Percentiles rank a stretch among this genome's conserved stretches.
These are phyloP conservation scores for Phytophthora crassamura DNA, from an alignment of 352 stramenopile species.

Conservation along the genomic window DNA sequence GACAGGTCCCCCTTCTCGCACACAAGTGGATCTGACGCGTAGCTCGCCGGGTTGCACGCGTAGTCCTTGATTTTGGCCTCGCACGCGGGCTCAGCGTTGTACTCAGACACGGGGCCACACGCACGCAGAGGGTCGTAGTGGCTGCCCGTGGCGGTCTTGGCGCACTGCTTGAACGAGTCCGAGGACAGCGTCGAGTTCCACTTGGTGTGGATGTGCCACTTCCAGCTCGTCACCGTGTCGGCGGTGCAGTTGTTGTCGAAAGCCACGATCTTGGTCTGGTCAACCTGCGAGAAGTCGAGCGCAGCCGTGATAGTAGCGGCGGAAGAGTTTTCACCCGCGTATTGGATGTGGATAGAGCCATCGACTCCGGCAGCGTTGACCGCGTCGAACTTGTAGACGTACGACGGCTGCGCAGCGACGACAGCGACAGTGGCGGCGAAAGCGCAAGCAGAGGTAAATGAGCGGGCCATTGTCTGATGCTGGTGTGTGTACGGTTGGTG, in stretches of 20 bases:
- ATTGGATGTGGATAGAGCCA: slow-evolving; percentile 12
- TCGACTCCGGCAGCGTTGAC: slow-evolving; percentile 7
- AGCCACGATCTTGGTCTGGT: slow-evolving; percentile 7
- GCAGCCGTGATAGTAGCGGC: slow-evolving; percentile 15
- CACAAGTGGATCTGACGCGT: slow-evolving; percentile 29
- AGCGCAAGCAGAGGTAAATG: slow-evolving; percentile 11
- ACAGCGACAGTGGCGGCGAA: slow-evolving; percentile 16
- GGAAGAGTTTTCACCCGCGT: slow-evolving; percentile 2
- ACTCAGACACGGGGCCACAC: slow-evolving; percentile 54
- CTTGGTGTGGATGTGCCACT: slow-evolving; percentile 57
- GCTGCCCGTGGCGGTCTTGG: slow-evolving; percentile 37
- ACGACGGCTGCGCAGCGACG: slow-evolving; percentile 26
- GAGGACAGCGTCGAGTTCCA: slow-evolving; percentile 40
- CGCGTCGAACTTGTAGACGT: slow-evolving; percentile 23
- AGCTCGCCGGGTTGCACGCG: slow-evolving; percentile 41
- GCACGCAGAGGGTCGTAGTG: slow-evolving; percentile 54
- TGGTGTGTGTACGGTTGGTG: neutral
- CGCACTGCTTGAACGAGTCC: slow-evolving; percentile 40
- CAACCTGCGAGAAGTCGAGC: slow-evolving; percentile 25
- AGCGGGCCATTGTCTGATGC: slow-evolving; percentile 18
- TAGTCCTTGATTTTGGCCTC: slow-evolving; percentile 29
- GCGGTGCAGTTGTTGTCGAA: slow-evolving; percentile 38
- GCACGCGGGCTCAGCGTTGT: slow-evolving; percentile 21
- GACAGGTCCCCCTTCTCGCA: slow-evolving; percentile 61
- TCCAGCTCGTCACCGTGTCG: slow-evolving; percentile 23